Evolutionary conservation across 768 basidiomycete species (phyloP).

Genomic region (Chiua virens): DNA sequence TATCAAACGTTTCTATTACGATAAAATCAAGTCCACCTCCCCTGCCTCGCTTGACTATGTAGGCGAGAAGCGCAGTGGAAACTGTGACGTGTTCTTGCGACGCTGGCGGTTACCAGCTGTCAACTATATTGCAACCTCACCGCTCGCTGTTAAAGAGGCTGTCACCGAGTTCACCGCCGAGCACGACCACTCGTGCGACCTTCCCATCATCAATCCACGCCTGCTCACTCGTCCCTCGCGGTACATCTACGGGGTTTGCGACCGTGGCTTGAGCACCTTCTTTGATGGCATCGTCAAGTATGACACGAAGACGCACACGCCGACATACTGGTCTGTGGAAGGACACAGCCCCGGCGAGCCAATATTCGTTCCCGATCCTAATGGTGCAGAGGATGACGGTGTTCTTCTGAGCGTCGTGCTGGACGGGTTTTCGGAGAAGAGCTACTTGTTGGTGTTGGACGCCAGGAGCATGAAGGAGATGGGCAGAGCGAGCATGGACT

Average conservation of each 20-base stretch:
- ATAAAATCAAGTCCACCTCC: conserved; percentile 27
- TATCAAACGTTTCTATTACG: conserved; percentile 33
- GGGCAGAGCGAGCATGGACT: conserved; percentile 36
- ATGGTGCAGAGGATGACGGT: conserved; percentile 36
- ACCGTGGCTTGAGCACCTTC: conserved; percentile 32
- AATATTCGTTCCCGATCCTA: conserved; percentile 36
- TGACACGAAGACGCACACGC: conserved; percentile 25
- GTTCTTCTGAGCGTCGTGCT: conserved; percentile 39
- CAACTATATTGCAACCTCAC: conserved; percentile 14
- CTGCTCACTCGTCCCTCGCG: conserved; percentile 32
- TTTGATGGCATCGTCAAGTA: conserved; percentile 38
- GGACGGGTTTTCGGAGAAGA: conserved; percentile 30
- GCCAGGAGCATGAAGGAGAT: conserved; percentile 36
- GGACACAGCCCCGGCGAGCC: conserved; percentile 38
- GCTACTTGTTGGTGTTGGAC: conserved; percentile 38
- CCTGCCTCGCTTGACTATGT: conserved; percentile 25
- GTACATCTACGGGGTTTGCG: conserved; percentile 33
- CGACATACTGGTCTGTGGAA: conserved; percentile 27
- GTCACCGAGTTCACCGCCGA: conserved; percentile 22
- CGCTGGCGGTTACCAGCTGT: conserved; percentile 33
- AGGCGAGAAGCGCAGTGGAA: conserved; percentile 17
- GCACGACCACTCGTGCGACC: conserved; percentile 33
- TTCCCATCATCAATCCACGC: conserved; percentile 35
- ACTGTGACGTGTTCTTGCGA: conserved; percentile 23
- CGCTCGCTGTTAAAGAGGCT: conserved; percentile 23